Evolutionary conservation across 495 filamentous ascomycete genomes (phyloP).

Genomic region (Talaromyces liani): DNA sequence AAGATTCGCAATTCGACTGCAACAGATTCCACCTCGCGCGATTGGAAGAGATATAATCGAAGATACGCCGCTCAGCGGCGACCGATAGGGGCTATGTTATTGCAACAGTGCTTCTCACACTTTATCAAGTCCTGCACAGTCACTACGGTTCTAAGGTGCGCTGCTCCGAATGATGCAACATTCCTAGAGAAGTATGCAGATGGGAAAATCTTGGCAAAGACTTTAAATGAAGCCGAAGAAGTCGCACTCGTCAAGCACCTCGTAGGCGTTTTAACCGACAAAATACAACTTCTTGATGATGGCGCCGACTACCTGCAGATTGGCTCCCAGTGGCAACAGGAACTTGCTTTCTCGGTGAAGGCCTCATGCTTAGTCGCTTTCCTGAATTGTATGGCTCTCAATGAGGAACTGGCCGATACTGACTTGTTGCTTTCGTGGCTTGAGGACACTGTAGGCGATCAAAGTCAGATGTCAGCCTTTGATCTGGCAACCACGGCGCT

Average conservation of each 20-base stretch:
- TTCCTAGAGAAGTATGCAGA: slow-evolving; percentile 71
- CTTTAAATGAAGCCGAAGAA: slow-evolving; percentile 36
- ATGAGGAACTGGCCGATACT: slow-evolving; percentile 70
- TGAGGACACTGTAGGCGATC: slow-evolving; percentile 66
- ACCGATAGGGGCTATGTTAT: slow-evolving; percentile 84
- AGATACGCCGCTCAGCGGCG: slow-evolving; percentile 72
- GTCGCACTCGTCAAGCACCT: slow-evolving; percentile 55
- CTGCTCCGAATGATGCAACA: slow-evolving; percentile 50
- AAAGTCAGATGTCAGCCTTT: slow-evolving; percentile 71
- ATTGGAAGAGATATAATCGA: slow-evolving; percentile 79
- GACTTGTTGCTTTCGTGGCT: slow-evolving; percentile 85
- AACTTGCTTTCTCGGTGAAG: slow-evolving; percentile 78
- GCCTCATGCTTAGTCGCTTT: slow-evolving; percentile 73
- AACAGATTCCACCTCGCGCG: slow-evolving; percentile 43
- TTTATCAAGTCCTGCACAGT: slow-evolving; percentile 75
- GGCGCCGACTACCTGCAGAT: slow-evolving; percentile 82
- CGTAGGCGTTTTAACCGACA: slow-evolving; percentile 66
- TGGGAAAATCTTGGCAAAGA: slow-evolving; percentile 34
- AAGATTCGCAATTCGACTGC: slow-evolving; percentile 61
- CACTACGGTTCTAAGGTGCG: slow-evolving; percentile 53
- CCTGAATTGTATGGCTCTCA: slow-evolving; percentile 71
- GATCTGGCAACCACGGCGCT: slow-evolving; percentile 67
- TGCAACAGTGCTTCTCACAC: slow-evolving; percentile 79
- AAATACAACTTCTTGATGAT: slow-evolving; percentile 81
- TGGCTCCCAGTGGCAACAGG: slow-evolving; percentile 79